These are phyloP conservation scores for Sanghuangporus weigelae DNA, from an alignment of 1,284 basidiomycete species.

Conservation along the genomic window DNA sequence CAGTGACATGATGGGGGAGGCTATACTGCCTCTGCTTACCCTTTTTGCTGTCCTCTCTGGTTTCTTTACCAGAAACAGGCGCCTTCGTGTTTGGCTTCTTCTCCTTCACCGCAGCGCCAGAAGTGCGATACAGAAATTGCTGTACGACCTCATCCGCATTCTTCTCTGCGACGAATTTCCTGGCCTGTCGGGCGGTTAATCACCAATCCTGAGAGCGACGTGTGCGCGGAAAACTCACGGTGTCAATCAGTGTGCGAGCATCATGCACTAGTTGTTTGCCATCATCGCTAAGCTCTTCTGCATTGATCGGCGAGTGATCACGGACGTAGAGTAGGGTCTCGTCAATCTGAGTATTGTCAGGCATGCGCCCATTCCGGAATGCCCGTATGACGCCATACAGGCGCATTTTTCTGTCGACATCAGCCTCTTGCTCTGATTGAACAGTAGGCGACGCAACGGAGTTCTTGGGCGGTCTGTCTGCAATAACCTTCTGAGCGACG, in stretches of 20 bases:
- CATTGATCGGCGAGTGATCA: constrained; percentile 62
- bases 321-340: constrained; percentile 63
- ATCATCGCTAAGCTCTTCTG: constrained; percentile 64
- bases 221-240: constrained; percentile 27
- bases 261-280: constrained; percentile 77
- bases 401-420: constrained; percentile 65
- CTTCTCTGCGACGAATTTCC: constrained; percentile 71
- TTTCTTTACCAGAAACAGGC: constrained; percentile 52
- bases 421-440: constrained; percentile 46
- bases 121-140: constrained; percentile 77
- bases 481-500: constrained; percentile 52
- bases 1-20: not conserved
- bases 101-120: constrained; percentile 42
- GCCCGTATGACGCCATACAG: constrained; percentile 78
- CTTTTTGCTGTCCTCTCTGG: constrained; percentile 52
- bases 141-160: constrained; percentile 89
- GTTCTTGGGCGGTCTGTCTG: constrained; percentile 46
- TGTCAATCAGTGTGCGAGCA: constrained; percentile 66
- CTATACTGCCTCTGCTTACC: constrained; percentile 32
- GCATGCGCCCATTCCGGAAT: constrained; percentile 72
- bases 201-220: not conserved
- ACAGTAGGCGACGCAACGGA: constrained; percentile 57
- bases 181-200: constrained; percentile 28
- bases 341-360: constrained; percentile 79
- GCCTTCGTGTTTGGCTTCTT: constrained; percentile 38